These are phyloP conservation scores for Marasmius oreades DNA, from an alignment of 1,284 basidiomycete species.

Conservation along the genomic window DNA sequence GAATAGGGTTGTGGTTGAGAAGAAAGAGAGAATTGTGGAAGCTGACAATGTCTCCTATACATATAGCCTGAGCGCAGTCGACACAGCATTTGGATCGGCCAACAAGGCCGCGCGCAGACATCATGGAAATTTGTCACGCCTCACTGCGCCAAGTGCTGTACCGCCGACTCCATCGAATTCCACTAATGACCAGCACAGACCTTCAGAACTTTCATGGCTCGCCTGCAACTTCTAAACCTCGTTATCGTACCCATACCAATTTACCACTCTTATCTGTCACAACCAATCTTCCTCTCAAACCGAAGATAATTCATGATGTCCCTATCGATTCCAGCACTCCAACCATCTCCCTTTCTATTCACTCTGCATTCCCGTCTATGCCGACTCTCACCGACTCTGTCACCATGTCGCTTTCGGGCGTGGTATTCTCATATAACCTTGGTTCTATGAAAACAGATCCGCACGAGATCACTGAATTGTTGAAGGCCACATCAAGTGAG, in stretches of 20 bases:
- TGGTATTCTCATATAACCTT: conserved; percentile 40
- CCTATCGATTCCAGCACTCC: neutral
- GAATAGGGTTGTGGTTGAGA: conserved; percentile 1
- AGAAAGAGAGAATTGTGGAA: no score
- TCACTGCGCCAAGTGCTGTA: no score
- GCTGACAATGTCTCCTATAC: no score
- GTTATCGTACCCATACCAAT: neutral
- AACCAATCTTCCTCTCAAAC: neutral
- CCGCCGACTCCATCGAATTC: no score
- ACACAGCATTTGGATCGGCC: no score
- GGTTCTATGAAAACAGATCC: conserved; percentile 40
- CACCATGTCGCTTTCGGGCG: conserved; percentile 32
- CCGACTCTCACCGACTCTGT: conserved; percentile 25
- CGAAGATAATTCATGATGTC: neutral
- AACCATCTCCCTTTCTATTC: conserved; percentile 7
- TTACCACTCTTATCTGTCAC: neutral
- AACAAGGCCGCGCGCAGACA: no score
- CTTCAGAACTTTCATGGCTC: neutral
- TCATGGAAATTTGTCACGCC: no score
- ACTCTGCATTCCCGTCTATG: conserved; percentile 24
- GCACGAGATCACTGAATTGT: conserved; percentile 38
- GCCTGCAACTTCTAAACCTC: neutral
- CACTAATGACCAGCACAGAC: no score
- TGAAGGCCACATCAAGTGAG: conserved; percentile 39
- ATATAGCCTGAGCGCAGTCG: no score